Conservation (phyloP, 352 stramenopile species). For the Lagenidium giganteum region DNA sequence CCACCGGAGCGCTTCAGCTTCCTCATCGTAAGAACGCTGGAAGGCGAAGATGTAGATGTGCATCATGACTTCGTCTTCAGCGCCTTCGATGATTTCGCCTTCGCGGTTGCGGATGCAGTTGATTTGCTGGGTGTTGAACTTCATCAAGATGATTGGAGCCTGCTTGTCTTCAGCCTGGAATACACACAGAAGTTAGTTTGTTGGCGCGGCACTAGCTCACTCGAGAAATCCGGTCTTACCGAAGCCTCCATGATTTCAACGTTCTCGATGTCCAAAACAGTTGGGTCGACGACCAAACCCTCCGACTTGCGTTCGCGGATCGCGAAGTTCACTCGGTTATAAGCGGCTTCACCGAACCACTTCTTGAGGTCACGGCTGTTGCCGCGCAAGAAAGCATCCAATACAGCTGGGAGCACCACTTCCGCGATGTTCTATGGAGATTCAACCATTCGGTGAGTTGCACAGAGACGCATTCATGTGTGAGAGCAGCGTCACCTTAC, state of each 20-base stretch:
- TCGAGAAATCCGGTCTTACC: constrained; percentile 25
- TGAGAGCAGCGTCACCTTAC: constrained; percentile 16
- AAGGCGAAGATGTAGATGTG: constrained; percentile 97
- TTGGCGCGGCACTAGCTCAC: not conserved
- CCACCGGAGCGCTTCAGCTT: constrained; percentile 70
- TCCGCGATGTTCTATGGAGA: constrained; percentile 83
- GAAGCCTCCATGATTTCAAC: constrained; percentile 94
- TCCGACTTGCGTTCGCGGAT: constrained; percentile 94
- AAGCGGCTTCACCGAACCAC: constrained; percentile 94
- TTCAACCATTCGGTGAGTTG: not conserved
- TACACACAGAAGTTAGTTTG: not conserved
- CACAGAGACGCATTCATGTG: not conserved
- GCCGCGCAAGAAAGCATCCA: constrained; percentile 93
- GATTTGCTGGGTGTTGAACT: constrained; percentile 98
- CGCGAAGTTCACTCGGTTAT: constrained; percentile 92
- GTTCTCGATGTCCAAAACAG: constrained; percentile 96
- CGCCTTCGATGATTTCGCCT: constrained; percentile 93
- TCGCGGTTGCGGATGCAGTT: constrained; percentile 96
- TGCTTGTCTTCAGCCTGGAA: too few species aligned
- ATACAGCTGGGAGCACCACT: constrained; percentile 91
- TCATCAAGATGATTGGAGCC: constrained; percentile 92
- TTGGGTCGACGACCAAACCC: constrained; percentile 91
- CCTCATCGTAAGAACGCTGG: constrained; percentile 94
- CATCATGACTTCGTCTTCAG: constrained; percentile 92
- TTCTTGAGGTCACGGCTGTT: constrained; percentile 95